phyloP scores from a whole-genome alignment of 108 stramenopile species.

The Asterionellopsis glacialis region DNA sequence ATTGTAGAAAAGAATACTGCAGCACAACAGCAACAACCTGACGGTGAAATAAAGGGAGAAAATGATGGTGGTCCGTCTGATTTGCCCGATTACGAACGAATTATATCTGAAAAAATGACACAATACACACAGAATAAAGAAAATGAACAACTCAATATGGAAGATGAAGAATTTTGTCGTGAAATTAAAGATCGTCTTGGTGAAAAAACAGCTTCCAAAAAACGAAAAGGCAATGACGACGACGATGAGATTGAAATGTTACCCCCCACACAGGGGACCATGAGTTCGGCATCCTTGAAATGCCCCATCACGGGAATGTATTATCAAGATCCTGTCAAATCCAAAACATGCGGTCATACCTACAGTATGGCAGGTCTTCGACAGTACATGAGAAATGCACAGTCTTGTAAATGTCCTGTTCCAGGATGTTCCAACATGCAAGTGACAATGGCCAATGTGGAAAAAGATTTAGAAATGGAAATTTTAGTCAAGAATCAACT shows the following conservation, averaged over 20 bases:
- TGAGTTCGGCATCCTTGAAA: slow-evolving; percentile 17
- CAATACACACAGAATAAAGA: not conserved
- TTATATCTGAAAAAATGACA: not conserved
- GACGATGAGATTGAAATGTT: slow-evolving; percentile 26
- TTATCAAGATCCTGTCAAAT: slow-evolving; percentile 58
- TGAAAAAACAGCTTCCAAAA: not conserved
- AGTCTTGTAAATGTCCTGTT: slow-evolving; percentile 39
- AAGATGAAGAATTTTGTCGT: not conserved
- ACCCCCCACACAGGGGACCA: not conserved
- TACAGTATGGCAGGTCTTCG: slow-evolving; percentile 45
- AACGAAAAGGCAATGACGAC: slow-evolving; percentile 2
- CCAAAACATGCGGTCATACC: slow-evolving; percentile 58
- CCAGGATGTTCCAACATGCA: slow-evolving; percentile 50
- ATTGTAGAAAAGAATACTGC: not conserved
- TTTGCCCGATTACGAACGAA: not conserved
- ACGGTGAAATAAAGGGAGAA: no score
- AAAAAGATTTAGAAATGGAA: slow-evolving; percentile 52
- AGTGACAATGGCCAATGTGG: slow-evolving; percentile 37
- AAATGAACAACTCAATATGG: not conserved
- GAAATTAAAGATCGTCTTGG: not conserved
- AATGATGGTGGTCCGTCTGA: no score
- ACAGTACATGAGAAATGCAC: not conserved
- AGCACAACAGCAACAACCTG: no score
- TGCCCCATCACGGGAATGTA: slow-evolving; percentile 62
- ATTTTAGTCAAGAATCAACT: slow-evolving; percentile 46